A percentile compares a stretch with the other conserved stretches of the same genome.
Conservation (phyloP, 2,329 filamentous ascomycete genomes). For the Microsporum audouinii region DNA sequence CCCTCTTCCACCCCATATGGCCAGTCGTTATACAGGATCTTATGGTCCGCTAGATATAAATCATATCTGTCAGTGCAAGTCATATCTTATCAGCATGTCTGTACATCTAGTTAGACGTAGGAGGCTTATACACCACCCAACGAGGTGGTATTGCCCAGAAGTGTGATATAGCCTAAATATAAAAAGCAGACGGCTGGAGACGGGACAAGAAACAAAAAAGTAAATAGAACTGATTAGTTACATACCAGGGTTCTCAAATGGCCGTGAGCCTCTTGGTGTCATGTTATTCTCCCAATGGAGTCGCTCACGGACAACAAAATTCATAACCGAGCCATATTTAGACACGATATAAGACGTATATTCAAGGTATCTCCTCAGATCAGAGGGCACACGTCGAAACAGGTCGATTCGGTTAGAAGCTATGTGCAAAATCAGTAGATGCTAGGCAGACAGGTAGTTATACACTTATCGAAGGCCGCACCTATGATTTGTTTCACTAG, state of each 20-base stretch:
- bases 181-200: not conserved
- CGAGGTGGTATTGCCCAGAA: not conserved
- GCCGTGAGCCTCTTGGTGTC: constrained; percentile 24
- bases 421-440: constrained; percentile 17
- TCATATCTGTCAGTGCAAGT: not conserved
- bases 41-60: constrained; percentile 36
- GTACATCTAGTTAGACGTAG: not conserved
- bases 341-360: constrained; percentile 46
- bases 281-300: constrained; percentile 39
- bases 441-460: not conserved
- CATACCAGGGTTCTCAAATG: constrained; percentile 29
- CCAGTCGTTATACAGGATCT: constrained; percentile 52
- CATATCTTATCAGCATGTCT: not conserved
- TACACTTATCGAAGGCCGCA: constrained; percentile 16
- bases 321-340: constrained; percentile 44
- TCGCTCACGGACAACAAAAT: constrained; percentile 45
- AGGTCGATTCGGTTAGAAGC: constrained; percentile 57
- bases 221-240: not conserved
- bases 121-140: not conserved
- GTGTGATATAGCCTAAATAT: not conserved
- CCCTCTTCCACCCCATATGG: constrained; percentile 47
- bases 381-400: constrained; percentile 58
- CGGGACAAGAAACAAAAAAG: not conserved
- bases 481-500: constrained; percentile 53
- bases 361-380: constrained; percentile 47